Evolutionary conservation across 805 yeast species (phyloP).

Genomic region (Candida silvicultrix): DNA sequence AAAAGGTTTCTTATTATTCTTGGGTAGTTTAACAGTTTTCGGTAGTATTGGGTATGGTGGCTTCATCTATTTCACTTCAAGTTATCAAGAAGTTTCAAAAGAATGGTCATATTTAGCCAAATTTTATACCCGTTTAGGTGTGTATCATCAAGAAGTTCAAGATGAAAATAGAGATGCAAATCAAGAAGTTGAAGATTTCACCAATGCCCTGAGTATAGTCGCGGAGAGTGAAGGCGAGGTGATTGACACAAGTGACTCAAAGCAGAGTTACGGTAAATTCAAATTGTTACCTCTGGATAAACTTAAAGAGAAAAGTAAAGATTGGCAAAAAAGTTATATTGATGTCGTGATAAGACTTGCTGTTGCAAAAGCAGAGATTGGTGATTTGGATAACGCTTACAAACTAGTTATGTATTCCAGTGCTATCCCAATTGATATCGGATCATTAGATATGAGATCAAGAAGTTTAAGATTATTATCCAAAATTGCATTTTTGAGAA

Average conservation of each 20-base stretch:
- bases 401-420: slow-evolving; percentile 24
- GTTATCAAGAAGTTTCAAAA: slow-evolving; percentile 7
- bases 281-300: slow-evolving; percentile 17
- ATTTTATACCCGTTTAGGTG: slow-evolving; percentile 23
- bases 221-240: slow-evolving; percentile 25
- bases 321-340: slow-evolving; percentile 27
- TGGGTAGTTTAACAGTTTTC: slow-evolving; percentile 5
- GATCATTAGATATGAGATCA: slow-evolving; percentile 15
- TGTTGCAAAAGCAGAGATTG: slow-evolving; percentile 23
- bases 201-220: slow-evolving; percentile 23
- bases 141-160: slow-evolving; percentile 31
- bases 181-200: slow-evolving; percentile 18
- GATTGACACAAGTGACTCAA: slow-evolving; percentile 9
- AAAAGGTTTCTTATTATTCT: slow-evolving; percentile 12
- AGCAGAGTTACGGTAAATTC: slow-evolving; percentile 14
- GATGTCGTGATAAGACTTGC: slow-evolving; percentile 36
- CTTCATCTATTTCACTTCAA: slow-evolving; percentile 4
- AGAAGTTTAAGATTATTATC: slow-evolving; percentile 31
- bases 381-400: slow-evolving; percentile 20
- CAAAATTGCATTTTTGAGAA: slow-evolving; percentile 19
- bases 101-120: slow-evolving; percentile 5
- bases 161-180: slow-evolving; percentile 28
- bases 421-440: slow-evolving; percentile 24
- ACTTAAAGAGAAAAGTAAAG: slow-evolving; percentile 20
- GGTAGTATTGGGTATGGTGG: slow-evolving; percentile 5